These are phyloP conservation scores for Trebouxia sp. DNA, from an alignment of 139 green algal species.

Conservation along the genomic window DNA sequence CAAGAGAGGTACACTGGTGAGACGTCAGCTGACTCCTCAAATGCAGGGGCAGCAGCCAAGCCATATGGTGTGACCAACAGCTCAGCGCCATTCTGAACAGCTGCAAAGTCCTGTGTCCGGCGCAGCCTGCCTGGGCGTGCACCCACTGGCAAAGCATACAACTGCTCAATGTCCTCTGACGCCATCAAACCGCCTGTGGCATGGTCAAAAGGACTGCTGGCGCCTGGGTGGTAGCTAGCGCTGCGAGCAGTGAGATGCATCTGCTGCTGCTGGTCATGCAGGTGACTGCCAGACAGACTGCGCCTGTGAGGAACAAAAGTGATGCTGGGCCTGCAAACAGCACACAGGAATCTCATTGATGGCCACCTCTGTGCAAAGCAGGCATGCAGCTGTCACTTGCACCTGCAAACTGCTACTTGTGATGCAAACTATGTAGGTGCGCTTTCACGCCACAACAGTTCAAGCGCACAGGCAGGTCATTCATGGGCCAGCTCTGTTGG, in stretches of 20 bases:
- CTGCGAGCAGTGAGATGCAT: neutral
- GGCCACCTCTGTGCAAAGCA: too few relatives aligned
- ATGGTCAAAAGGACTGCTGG: slow-evolving; percentile 15
- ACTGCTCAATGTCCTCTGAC: slow-evolving; percentile 1
- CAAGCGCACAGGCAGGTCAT: too few relatives aligned
- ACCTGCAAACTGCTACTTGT: too few relatives aligned
- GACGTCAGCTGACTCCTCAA: neutral
- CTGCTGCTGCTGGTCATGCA: neutral
- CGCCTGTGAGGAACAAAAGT: neutral
- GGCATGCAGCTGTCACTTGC: too few relatives aligned
- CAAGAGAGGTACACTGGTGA: neutral
- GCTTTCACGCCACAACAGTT: too few relatives aligned
- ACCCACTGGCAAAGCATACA: slow-evolving; percentile 9
- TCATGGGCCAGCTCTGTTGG: too few relatives aligned
- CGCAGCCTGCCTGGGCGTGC: neutral
- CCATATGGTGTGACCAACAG: too few relatives aligned
- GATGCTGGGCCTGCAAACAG: neutral
- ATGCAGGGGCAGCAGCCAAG: neutral
- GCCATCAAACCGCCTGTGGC: slow-evolving; percentile 4
- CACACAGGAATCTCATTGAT: neutral
- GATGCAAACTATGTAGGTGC: too few relatives aligned
- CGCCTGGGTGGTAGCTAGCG: slow-evolving; percentile 2
- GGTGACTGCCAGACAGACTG: neutral
- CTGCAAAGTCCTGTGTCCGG: neutral
- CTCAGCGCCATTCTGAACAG: too few relatives aligned